Base-by-base conservation (phyloP, 2,329 filamentous ascomycete genomes). In the Bipolaris bicolor region DNA sequence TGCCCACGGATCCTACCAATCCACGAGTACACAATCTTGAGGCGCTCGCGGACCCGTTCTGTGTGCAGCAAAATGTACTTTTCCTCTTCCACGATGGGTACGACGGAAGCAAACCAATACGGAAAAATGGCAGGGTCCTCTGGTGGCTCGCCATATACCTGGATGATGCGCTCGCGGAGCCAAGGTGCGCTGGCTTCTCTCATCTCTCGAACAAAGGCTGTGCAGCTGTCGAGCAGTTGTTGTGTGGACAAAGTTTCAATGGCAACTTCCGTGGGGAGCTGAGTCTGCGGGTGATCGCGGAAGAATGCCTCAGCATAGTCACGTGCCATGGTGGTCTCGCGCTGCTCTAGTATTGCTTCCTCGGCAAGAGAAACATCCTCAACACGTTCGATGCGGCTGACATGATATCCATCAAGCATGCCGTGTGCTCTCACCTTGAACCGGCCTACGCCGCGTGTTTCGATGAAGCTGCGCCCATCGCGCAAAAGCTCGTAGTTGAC, bases 71-170 rank as follows among this genome's bases (percentile, higher is more conserved):
- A 78, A 11, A 84, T 82, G 65, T 96, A 96, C 72, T 94, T 96
- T 67, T 95, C 89, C 26, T 86, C 80, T 24, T 95, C 90, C 13
- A 85, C 83, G 36, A 95, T 87, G 0, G 92, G 92, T 11, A 96
- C 77, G 18, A 95, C 87, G 69, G 87, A 91, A 9, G 90, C 92
- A 64, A 97, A 89, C 93, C 93, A 97, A 83, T 92, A 97, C 0
- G 92, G 90, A 64, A 97, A 95, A 1, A 86, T 75, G 3, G 88
- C 88, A 0, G 91, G 88, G 68, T 96, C 91, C 15, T 85, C 81
- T 0, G 92, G 92, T 18, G 88, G 89, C 56, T 90, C 86, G 11
- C 92, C 92, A 63, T 94, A 95, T 5, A 90, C 87, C 31, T 86
- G 79, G 29, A 93, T 79, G 33, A 93, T 88, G 7, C 88, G 85